Percentiles rank a stretch among this genome's conserved stretches.
phyloP scores from a whole-genome alignment of 1,284 basidiomycete genomes.

The Cryptococcus sp. region DNA sequence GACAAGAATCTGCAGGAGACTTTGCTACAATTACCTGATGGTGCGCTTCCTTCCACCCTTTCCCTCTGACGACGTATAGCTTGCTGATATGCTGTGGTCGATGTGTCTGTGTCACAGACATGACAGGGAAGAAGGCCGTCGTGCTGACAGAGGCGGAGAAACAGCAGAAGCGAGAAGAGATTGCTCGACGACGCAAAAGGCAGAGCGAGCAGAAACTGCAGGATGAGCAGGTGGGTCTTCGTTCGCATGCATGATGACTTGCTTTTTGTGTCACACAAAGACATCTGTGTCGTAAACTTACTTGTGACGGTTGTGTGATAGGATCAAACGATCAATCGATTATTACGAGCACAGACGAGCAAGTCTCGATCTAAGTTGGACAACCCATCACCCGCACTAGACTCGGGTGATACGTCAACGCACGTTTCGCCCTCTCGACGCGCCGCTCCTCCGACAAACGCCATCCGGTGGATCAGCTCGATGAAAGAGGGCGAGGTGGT shows the following conservation, averaged over 20 bases:
- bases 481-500: slow-evolving; percentile 23
- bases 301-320: slow-evolving; percentile 8
- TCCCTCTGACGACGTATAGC: not conserved
- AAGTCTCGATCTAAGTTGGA: slow-evolving; percentile 67
- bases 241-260: not conserved
- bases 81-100: not conserved
- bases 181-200: slow-evolving; percentile 78
- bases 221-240: slow-evolving; percentile 74
- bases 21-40: slow-evolving; percentile 26
- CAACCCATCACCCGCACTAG: slow-evolving; percentile 51
- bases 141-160: slow-evolving; percentile 76
- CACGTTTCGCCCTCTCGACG: slow-evolving; percentile 17
- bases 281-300: not conserved
- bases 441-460: slow-evolving; percentile 42
- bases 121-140: slow-evolving; percentile 69
- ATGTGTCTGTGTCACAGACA: slow-evolving; percentile 49
- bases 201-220: slow-evolving; percentile 86
- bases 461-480: slow-evolving; percentile 25
- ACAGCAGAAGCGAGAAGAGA: slow-evolving; percentile 78
- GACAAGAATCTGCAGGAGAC: slow-evolving; percentile 33
- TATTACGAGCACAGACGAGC: slow-evolving; percentile 78
- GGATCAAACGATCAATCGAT: slow-evolving; percentile 80
- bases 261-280: not conserved
- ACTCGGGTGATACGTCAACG: slow-evolving; percentile 61
- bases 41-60: slow-evolving; percentile 2